Conservation (phyloP, 805 yeast genomes). For the Candida sithepensis region DNA sequence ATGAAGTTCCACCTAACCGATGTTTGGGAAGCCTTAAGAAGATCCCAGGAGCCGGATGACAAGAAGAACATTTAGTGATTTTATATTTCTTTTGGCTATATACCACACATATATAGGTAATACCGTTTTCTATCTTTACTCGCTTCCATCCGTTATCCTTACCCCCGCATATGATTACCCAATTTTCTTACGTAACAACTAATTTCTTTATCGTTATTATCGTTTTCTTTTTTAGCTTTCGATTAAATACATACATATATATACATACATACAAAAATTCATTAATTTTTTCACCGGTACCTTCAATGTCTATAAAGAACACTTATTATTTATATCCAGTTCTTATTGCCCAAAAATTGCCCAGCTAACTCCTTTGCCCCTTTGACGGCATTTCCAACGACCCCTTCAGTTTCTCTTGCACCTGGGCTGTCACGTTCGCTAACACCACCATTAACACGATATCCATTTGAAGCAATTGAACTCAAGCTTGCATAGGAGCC, state of each 20-base stretch:
- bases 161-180: no score
- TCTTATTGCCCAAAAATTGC: slow-evolving; percentile 1
- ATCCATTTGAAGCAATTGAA: slow-evolving; percentile 8
- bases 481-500: slow-evolving; percentile 11
- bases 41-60: slow-evolving; percentile 6
- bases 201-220: not conserved
- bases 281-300: not conserved
- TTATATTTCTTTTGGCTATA: no score
- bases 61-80: not conserved
- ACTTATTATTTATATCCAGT: slow-evolving; percentile 1
- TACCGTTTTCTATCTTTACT: not conserved
- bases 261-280: not conserved
- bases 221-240: not conserved
- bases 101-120: not conserved
- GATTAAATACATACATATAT: not conserved
- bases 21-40: slow-evolving; percentile 29
- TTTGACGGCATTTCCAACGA: slow-evolving; percentile 15
- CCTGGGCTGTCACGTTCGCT: not conserved
- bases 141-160: no score
- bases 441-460: slow-evolving; percentile 1
- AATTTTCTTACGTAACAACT: no score
- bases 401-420: slow-evolving; percentile 9
- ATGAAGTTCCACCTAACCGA: slow-evolving; percentile 34
- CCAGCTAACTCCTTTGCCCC: slow-evolving; percentile 6
- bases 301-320: not conserved